Conservation (phyloP, 73 alveolate species). For the Tetrahymena borealis region DNA sequence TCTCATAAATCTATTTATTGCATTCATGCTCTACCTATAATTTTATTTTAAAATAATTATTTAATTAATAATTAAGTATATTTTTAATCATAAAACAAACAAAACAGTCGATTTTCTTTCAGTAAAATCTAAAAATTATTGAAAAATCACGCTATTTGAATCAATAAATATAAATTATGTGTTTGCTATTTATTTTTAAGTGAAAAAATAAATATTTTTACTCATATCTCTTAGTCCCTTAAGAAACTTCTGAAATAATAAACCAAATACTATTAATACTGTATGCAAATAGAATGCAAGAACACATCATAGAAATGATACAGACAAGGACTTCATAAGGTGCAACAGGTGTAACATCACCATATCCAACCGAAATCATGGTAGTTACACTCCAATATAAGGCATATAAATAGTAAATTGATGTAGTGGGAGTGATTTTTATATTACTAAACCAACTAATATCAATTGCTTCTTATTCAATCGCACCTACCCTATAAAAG, state of each 20-base stretch:
- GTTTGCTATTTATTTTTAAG: too few relatives aligned
- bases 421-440: neutral
- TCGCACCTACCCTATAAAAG: neutral
- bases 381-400: neutral
- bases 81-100: too few relatives aligned
- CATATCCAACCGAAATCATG: constrained; percentile 7
- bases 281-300: constrained; percentile 1
- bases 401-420: neutral
- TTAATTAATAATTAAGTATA: too few relatives aligned
- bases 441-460: neutral
- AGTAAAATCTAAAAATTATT: too few relatives aligned
- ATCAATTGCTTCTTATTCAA: neutral
- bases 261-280: constrained; percentile 1
- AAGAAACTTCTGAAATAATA: neutral
- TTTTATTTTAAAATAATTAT: too few relatives aligned
- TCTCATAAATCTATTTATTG: neutral
- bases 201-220: neutral
- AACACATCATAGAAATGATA: neutral
- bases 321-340: constrained; percentile 2
- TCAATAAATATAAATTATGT: neutral
- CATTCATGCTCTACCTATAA: neutral
- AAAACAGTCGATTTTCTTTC: too few relatives aligned
- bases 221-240: neutral
- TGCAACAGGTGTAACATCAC: neutral
- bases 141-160: too few relatives aligned